These are phyloP conservation scores for Casuarina cunninghamiana DNA, from an alignment of 306 rosid genomes.

Conservation along the genomic window DNA sequence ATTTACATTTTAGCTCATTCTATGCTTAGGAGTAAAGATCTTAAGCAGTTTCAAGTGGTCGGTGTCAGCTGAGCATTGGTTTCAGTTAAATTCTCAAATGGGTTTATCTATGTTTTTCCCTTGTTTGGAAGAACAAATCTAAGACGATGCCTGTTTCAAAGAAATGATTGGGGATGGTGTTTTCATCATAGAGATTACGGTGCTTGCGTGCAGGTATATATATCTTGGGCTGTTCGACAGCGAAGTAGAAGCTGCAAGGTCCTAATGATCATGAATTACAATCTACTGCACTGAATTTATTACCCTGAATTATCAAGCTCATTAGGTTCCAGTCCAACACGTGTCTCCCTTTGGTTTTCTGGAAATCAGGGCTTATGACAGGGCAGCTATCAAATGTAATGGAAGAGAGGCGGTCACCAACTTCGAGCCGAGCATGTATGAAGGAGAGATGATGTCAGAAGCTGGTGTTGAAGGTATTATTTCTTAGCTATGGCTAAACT, in stretches of 20 bases:
- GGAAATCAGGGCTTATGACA: constrained; percentile 97
- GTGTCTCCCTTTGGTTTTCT: constrained; percentile 78
- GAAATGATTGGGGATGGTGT: constrained; percentile 74
- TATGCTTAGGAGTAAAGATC: constrained; percentile 27
- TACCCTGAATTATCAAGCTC: constrained; percentile 74
- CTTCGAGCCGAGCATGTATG: constrained; percentile 84
- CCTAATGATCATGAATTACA: constrained; percentile 83
- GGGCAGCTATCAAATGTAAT: constrained; percentile 93
- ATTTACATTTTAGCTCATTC: constrained; percentile 19
- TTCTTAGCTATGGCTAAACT: neutral
- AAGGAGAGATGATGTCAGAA: constrained; percentile 58
- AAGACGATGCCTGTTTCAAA: constrained; percentile 63
- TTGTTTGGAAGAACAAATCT: constrained; percentile 54
- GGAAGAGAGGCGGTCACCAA: constrained; percentile 98
- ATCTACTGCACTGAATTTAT: constrained; percentile 74
- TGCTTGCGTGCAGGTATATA: constrained; percentile 99
- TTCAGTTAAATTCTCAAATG: constrained; percentile 41
- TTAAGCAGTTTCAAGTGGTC: constrained; percentile 28
- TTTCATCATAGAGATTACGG: constrained; percentile 76
- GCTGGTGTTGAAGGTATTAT: constrained; percentile 57
- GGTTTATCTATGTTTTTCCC: constrained; percentile 40
- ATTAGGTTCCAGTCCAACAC: constrained; percentile 69
- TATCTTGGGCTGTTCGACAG: constrained; percentile 99
- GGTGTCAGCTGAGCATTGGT: constrained; percentile 38
- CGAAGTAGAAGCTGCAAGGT: constrained; percentile 99